These are phyloP conservation scores for Singerocomus inundabilis DNA, from an alignment of 1,284 basidiomycete species.

Conservation along the genomic window DNA sequence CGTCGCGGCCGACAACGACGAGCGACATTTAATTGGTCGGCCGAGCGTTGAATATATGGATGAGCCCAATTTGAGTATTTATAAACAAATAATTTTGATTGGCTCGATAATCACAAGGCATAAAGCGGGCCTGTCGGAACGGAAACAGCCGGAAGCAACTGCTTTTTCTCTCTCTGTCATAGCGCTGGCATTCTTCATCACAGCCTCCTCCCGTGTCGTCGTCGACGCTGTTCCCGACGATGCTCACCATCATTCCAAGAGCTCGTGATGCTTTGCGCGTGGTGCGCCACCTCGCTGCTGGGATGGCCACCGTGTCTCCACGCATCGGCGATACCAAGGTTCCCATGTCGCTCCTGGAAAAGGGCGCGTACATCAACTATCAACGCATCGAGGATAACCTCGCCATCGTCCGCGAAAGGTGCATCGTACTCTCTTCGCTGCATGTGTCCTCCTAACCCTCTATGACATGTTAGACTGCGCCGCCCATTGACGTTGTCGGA, in stretches of 20 bases:
- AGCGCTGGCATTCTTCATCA: slow-evolving; percentile 6
- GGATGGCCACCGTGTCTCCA: slow-evolving; percentile 77
- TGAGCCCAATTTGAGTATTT: too few relatives aligned
- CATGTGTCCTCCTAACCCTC: neutral
- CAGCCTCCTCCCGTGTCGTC: slow-evolving; percentile 18
- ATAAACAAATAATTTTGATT: slow-evolving; percentile 28
- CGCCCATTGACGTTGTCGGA: slow-evolving; percentile 96
- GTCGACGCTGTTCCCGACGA: slow-evolving; percentile 45
- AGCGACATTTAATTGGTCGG: too few relatives aligned
- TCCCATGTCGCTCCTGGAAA: slow-evolving; percentile 87
- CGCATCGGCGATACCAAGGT: slow-evolving; percentile 92
- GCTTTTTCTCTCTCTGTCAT: slow-evolving; percentile 17
- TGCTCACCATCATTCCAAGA: slow-evolving; percentile 66
- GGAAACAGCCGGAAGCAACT: slow-evolving; percentile 27
- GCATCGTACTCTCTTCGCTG: slow-evolving; percentile 32
- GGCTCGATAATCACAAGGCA: slow-evolving; percentile 25
- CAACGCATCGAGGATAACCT: slow-evolving; percentile 97
- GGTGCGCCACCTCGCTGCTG: slow-evolving; percentile 59
- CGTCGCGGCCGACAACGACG: too few relatives aligned
- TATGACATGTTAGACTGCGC: slow-evolving; percentile 61
- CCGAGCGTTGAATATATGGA: too few relatives aligned
- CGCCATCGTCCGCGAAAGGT: slow-evolving; percentile 78
- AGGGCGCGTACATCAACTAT: slow-evolving; percentile 92
- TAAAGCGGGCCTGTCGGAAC: slow-evolving; percentile 20
- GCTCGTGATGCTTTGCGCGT: slow-evolving; percentile 58